These are phyloP conservation scores for Penicillium sp. DNA, from an alignment of 2,329 filamentous ascomycete genomes.

Conservation along the genomic window DNA sequence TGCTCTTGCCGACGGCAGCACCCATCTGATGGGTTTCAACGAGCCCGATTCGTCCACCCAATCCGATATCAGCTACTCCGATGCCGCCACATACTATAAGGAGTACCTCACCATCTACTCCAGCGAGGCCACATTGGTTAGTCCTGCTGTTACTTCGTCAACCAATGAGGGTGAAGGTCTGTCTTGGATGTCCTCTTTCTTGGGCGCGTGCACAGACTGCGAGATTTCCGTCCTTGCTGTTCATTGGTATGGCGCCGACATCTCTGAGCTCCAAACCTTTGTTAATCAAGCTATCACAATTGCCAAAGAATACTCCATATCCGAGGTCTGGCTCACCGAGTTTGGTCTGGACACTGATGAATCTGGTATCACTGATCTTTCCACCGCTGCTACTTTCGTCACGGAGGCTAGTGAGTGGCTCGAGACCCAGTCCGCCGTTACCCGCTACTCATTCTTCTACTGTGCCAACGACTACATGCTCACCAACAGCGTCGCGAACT, in stretches of 20 bases:
- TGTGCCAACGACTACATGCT: slow-evolving; percentile 36
- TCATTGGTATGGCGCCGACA: slow-evolving; percentile 44
- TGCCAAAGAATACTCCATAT: slow-evolving; percentile 33
- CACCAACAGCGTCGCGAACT: slow-evolving; percentile 25
- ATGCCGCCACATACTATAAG: slow-evolving; percentile 39
- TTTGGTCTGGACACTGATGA: slow-evolving; percentile 39
- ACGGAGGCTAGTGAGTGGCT: slow-evolving; percentile 40
- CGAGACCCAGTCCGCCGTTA: slow-evolving; percentile 37
- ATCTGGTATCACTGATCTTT: slow-evolving; percentile 20
- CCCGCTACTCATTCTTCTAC: slow-evolving; percentile 46
- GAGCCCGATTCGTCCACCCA: slow-evolving; percentile 45
- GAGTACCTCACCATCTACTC: slow-evolving; percentile 40
- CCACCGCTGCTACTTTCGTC: slow-evolving; percentile 36
- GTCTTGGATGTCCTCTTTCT: slow-evolving; percentile 36
- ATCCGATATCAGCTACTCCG: slow-evolving; percentile 37
- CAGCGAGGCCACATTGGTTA: slow-evolving; percentile 41
- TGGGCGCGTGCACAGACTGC: slow-evolving; percentile 41
- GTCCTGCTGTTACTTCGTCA: slow-evolving; percentile 42
- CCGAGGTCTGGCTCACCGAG: slow-evolving; percentile 49
- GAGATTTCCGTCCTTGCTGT: slow-evolving; percentile 43
- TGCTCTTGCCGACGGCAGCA: slow-evolving; percentile 35
- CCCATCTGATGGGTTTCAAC: slow-evolving; percentile 47
- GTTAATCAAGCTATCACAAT: slow-evolving; percentile 37
- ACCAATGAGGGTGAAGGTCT: slow-evolving; percentile 33
- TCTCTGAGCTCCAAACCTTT: slow-evolving; percentile 38